Evolutionary conservation across 345 rosid genomes (phyloP), one percentile per base, ranked within the genome.

Genomic region (Boechera divaricarpa): DNA sequence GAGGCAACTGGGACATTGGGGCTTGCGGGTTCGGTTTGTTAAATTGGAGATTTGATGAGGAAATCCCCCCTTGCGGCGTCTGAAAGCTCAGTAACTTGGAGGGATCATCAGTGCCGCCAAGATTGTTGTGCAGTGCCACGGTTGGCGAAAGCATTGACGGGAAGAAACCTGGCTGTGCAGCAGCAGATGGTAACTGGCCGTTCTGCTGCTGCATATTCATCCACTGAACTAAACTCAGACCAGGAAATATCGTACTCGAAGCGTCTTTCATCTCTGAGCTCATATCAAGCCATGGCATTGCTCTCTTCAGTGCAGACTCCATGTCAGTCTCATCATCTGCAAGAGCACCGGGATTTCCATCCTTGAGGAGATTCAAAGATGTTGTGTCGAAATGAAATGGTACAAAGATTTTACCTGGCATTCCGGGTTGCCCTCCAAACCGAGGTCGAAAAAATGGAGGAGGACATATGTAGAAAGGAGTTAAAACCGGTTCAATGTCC

Each of bases 401-500:
- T 24, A 63, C 39, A 69, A 69, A 69, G 29, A 38, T 21, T 29
- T 83, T 83, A 92, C 94, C 91, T 67, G 82, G 90, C 89, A 91
- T 88, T 82, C 98, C 98, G 0, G 87, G 91, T 75, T 87, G 95
- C 68, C 96, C 91, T 35, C 86, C 87, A 64, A 85, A 87, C 81
- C 87, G 89, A 55, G 98, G 84, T 86, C 93, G 87, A 65, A 88
- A 93, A 77, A 93, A 93, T 49, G 96, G 97, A 76, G 99, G 89
- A 7, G 98, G 98, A 32, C 92, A 92, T 42, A 95, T 87, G 80
- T 87, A 91, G 83, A 95, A 93, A 36, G 99, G 99, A 77, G 94
- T 88, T 73, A 88, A 84, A 63, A 95, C 91, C 8, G 96, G 99
- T 81, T 92, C 99, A 52, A 92, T 93, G 66, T 95, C 98, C 99